Base-by-base conservation (phyloP, 805 yeast genomes). In the Kodamaea jinghongensis region DNA sequence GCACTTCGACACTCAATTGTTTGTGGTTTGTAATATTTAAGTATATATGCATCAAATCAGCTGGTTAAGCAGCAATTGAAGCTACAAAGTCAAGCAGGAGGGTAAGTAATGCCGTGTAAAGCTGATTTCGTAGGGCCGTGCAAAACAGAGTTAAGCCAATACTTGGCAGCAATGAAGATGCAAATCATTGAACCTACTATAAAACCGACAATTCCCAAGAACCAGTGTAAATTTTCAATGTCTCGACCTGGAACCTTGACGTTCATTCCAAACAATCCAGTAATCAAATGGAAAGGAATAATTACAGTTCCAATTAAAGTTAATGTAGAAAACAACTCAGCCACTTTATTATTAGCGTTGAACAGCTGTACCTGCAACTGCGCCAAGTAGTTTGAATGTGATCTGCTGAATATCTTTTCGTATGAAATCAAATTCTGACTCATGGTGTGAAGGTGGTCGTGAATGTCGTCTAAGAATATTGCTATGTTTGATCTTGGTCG, bases 401-500 rank as follows among this genome's bases (percentile, higher is more conserved):
- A 54, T 28, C 61, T 43, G 38, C 55, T 47, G 29, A 57, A 56
- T 17, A 56, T 56, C 47, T 56, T 56, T 37, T 57, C 61, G 34
- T 56, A 57, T 6, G 61, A 60, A 20, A 53, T 43, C 47, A 57
- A 55, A 46, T 57, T 57, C 28, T 55, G 61, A 42, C 54, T 55
- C 61, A 57, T 57, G 22, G 61, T 56, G 25, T 55, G 58, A 33
- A 57, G 59, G 58, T 57, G 61, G 49, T 57, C 61, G 46, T 56
- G 61, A 39, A 57, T 57, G 45, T 57, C 61, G 8, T 60, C 61
- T 46, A 57, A 47, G 34, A 55, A 57, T 46, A 57, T 51, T 1
- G 61, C 61, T 37, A 57, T 57, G 35, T 58, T 61, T n/a, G 60
- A 60, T 25, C 61, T 45, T 8, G 61, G 61, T 30, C 56, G 61